phyloP scores from a whole-genome alignment of 1,284 basidiomycete species.

The Sanghuangporus weigelae region DNA sequence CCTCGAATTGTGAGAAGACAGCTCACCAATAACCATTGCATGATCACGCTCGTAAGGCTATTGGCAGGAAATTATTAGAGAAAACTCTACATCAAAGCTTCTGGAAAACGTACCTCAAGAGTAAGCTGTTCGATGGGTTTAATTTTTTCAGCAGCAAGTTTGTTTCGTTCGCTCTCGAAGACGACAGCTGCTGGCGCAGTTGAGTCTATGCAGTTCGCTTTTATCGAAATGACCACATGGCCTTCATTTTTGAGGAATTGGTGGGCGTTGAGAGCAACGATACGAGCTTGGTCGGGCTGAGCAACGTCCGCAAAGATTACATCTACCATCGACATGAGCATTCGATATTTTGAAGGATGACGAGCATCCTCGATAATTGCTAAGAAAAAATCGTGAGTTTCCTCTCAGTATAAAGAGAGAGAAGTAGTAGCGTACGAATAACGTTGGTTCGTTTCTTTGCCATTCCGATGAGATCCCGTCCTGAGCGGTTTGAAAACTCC shows the following conservation, averaged over 20 bases:
- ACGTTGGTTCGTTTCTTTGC: slow-evolving; percentile 99
- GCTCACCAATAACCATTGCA: slow-evolving; percentile 71
- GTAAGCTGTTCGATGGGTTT: slow-evolving; percentile 95
- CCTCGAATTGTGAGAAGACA: background rate
- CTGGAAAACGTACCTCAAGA: slow-evolving; percentile 43
- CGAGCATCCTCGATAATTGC: slow-evolving; percentile 98
- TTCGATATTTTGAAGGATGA: slow-evolving; percentile 91
- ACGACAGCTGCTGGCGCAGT: slow-evolving; percentile 87
- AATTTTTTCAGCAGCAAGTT: slow-evolving; percentile 76
- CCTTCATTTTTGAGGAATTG: slow-evolving; percentile 96
- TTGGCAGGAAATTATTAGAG: slow-evolving; percentile 13
- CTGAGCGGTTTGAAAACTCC: slow-evolving; percentile 95
- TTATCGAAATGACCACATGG: slow-evolving; percentile 95
- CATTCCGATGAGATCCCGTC: slow-evolving; percentile 98
- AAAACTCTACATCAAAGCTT: background rate
- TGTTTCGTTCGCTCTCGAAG: slow-evolving; percentile 87
- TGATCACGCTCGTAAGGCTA: slow-evolving; percentile 75
- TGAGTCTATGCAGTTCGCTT: slow-evolving; percentile 99
- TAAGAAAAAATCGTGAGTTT: slow-evolving; percentile 27
- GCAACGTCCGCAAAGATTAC: slow-evolving; percentile 98
- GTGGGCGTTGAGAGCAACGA: slow-evolving; percentile 90
- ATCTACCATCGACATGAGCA: slow-evolving; percentile 90
- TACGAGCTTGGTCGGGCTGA: slow-evolving; percentile 97
- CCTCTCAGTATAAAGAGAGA: background rate
- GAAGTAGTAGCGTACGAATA: slow-evolving; percentile 59